Evolutionary conservation across 1,284 basidiomycete genomes (phyloP).

Genomic region (Pseudozyma thailandica): DNA sequence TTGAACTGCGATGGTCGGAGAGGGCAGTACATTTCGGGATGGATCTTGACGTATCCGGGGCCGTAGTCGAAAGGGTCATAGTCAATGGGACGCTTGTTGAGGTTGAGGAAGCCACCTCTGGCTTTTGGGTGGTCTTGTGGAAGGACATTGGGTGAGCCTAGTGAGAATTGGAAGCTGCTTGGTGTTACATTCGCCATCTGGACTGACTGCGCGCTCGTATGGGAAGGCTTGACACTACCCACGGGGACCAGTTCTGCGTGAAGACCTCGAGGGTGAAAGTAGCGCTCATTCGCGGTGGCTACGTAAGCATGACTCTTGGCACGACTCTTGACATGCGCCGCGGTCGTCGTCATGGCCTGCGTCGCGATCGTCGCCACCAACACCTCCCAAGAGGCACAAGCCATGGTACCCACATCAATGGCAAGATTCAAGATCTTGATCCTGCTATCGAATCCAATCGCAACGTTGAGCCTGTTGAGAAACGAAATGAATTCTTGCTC

Average conservation of each 20-base stretch:
- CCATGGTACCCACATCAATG: conserved; percentile 21
- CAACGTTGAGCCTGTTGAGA: conserved; percentile 21
- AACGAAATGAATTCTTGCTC: conserved; percentile 19
- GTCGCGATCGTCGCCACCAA: conserved; percentile 17
- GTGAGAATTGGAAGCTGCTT: conserved; percentile 22
- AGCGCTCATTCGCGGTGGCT: conserved; percentile 13
- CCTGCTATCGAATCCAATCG: conserved; percentile 28
- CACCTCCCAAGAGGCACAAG: conserved; percentile 21
- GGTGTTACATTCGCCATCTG: too few relatives aligned
- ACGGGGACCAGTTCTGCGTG: conserved; percentile 20
- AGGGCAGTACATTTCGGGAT: conserved; percentile 6
- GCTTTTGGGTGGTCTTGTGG: conserved; percentile 14
- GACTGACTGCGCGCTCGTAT: too few relatives aligned
- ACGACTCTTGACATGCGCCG: conserved; percentile 15
- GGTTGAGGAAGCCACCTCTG: conserved; percentile 19
- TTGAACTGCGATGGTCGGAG: conserved; percentile 14
- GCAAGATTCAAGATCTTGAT: conserved; percentile 34
- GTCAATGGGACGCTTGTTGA: conserved; percentile 24
- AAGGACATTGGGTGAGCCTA: conserved; percentile 22
- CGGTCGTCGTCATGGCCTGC: conserved; percentile 18
- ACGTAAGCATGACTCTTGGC: conserved; percentile 19
- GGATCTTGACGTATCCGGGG: conserved; percentile 4
- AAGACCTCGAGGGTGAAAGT: conserved; percentile 20
- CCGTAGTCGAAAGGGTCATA: conserved; percentile 36
- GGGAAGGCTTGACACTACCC: neutral